Percentiles rank a stretch among this genome's conserved stretches.
phyloP scores from a whole-genome alignment of 495 filamentous ascomycete genomes.

The Aspergillus cristatus region DNA sequence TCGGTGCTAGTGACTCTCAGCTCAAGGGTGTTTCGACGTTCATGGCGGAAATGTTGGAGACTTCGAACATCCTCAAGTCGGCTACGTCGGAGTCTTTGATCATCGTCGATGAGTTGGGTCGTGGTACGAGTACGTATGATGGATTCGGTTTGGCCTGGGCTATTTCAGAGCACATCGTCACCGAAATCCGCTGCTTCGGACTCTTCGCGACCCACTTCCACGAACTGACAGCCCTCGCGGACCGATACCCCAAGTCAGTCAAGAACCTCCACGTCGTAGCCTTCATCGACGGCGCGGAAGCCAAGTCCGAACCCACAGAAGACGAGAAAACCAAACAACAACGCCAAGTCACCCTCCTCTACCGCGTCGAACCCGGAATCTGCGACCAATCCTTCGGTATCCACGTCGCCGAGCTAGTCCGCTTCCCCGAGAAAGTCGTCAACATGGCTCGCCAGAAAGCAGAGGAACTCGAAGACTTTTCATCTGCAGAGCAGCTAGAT shows the following conservation, averaged over 20 bases:
- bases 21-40: conserved; percentile 98
- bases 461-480: conserved; percentile 96
- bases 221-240: conserved; percentile 83
- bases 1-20: conserved; percentile 91
- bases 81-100: conserved; percentile 90
- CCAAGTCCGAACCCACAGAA: conserved; percentile 3
- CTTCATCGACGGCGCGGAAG: conserved; percentile 58
- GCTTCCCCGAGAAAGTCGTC: conserved; percentile 96
- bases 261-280: conserved; percentile 93
- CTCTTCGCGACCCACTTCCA: conserved; percentile 99
- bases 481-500: conserved; percentile 32
- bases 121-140: conserved; percentile 96
- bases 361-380: conserved; percentile 90
- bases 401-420: conserved; percentile 93
- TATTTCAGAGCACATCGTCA: conserved; percentile 95
- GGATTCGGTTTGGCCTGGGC: conserved; percentile 98
- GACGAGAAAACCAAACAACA: conserved; percentile 47
- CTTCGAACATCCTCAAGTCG: conserved; percentile 94
- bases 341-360: conserved; percentile 87
- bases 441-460: conserved; percentile 98
- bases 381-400: conserved; percentile 98
- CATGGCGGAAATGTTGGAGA: conserved; percentile 99
- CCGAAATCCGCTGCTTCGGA: conserved; percentile 84
- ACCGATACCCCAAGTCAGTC: conserved; percentile 70
- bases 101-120: conserved; percentile 98